These are phyloP conservation scores for Coniochaeta sp. DNA, from an alignment of 2,329 filamentous ascomycete genomes.

Conservation along the genomic window DNA sequence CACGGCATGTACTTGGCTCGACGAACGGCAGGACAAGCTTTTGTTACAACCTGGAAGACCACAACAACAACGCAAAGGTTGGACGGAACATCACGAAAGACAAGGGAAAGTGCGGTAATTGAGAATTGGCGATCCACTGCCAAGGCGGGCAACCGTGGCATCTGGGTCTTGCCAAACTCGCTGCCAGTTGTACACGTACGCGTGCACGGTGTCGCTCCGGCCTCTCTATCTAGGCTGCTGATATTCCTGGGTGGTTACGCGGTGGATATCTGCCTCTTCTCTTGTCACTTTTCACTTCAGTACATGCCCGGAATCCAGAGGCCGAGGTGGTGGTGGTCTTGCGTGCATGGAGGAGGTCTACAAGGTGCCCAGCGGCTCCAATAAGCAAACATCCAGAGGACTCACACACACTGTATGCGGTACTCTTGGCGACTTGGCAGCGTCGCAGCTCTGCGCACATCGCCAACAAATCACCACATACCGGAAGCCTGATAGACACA, in stretches of 20 bases:
- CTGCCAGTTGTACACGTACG: background rate
- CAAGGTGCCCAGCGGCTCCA: background rate
- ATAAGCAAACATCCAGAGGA: background rate
- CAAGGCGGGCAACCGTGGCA: background rate
- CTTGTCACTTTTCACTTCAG: background rate
- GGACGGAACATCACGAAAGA: background rate
- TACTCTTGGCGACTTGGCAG: conserved; percentile 2
- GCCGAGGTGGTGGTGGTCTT: background rate
- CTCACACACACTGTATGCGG: background rate
- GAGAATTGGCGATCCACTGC: background rate
- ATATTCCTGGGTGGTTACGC: background rate
- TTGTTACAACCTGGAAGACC: background rate
- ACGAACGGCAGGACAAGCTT: background rate
- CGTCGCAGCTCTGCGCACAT: background rate
- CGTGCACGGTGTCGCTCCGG: too few species aligned
- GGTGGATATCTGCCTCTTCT: background rate
- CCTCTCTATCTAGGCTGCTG: background rate
- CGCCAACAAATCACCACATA: background rate
- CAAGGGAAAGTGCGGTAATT: background rate
- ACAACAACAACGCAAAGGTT: too few species aligned
- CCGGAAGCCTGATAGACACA: background rate
- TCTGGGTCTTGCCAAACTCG: background rate
- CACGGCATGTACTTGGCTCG: background rate
- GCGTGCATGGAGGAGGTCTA: background rate
- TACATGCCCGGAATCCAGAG: background rate